These are phyloP conservation scores for Amylostereum areolatum DNA, from an alignment of 1,284 basidiomycete genomes.

Conservation along the genomic window DNA sequence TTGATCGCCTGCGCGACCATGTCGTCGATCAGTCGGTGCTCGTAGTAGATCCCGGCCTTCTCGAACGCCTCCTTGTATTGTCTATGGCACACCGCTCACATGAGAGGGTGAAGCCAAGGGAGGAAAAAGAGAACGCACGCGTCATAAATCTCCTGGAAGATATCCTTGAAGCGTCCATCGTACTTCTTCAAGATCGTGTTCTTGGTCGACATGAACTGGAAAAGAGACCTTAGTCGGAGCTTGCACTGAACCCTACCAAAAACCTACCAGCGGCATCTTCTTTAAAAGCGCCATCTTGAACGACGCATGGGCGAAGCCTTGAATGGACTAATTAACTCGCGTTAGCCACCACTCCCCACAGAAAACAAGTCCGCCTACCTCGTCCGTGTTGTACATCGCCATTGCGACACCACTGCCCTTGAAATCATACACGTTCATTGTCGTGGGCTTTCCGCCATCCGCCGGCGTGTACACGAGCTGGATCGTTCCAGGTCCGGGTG, in stretches of 20 bases:
- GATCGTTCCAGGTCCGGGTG: slow-evolving; percentile 84
- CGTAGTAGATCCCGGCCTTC: slow-evolving; percentile 86
- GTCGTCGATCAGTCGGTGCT: slow-evolving; percentile 90
- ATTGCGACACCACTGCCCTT: slow-evolving; percentile 84
- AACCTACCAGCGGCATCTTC: slow-evolving; percentile 80
- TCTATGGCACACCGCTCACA: slow-evolving; percentile 23
- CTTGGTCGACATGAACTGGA: slow-evolving; percentile 94
- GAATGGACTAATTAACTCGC: slow-evolving; percentile 67
- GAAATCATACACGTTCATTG: slow-evolving; percentile 86
- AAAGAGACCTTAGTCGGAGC: background rate
- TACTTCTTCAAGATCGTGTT: slow-evolving; percentile 97
- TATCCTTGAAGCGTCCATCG: slow-evolving; percentile 98
- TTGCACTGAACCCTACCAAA: background rate
- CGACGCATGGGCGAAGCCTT: slow-evolving; percentile 92
- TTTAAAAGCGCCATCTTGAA: slow-evolving; percentile 99
- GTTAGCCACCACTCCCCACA: background rate
- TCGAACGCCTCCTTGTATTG: slow-evolving; percentile 86
- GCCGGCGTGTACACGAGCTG: slow-evolving; percentile 83
- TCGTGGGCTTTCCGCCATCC: slow-evolving; percentile 59
- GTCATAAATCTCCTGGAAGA: slow-evolving; percentile 94
- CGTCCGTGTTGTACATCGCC: slow-evolving; percentile 95
- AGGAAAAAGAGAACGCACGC: slow-evolving; percentile 29
- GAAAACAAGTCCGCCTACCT: slow-evolving; percentile 37
- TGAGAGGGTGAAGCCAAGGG: background rate
- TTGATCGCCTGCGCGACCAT: slow-evolving; percentile 99